Conservation (phyloP, 352 stramenopile genomes). For the Phytopythium delawarense region DNA sequence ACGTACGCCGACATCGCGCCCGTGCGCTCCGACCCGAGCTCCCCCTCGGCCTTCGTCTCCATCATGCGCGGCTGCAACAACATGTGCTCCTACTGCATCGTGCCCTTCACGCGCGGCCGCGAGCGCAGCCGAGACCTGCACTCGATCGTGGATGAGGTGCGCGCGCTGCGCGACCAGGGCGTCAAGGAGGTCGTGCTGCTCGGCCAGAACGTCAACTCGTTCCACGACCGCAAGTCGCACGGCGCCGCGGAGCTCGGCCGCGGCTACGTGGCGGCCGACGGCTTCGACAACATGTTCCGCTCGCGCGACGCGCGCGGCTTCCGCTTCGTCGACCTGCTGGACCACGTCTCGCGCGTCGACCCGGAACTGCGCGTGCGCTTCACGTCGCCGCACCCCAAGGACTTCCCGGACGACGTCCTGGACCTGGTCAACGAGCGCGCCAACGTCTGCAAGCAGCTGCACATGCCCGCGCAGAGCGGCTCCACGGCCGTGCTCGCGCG, state of each 20-base stretch:
- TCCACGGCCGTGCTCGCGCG: conserved; percentile 79
- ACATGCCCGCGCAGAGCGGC: conserved; percentile 98
- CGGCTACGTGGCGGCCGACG: conserved; percentile 82
- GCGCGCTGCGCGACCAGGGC: conserved; percentile 79
- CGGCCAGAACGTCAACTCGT: conserved; percentile 99
- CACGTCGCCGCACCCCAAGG: conserved; percentile 98
- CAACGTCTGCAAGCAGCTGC: conserved; percentile 98
- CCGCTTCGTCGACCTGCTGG: conserved; percentile 97
- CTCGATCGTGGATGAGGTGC: conserved; percentile 96
- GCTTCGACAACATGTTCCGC: conserved; percentile 95
- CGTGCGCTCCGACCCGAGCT: conserved; percentile 80
- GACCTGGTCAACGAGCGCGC: conserved; percentile 83
- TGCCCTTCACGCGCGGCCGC: conserved; percentile 97
- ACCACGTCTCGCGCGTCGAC: conserved; percentile 89
- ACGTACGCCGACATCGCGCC: conserved; percentile 98
- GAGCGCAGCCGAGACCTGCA: conserved; percentile 90
- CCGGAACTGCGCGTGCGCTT: conserved; percentile 98
- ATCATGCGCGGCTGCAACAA: conserved; percentile 99
- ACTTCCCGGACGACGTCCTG: conserved; percentile 95
- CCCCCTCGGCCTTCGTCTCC: conserved; percentile 94
- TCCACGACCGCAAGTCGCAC: conserved; percentile 92
- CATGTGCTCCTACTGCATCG: conserved; percentile 99
- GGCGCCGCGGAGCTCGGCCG: conserved; percentile 60
- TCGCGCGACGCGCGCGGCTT: conserved; percentile 86
- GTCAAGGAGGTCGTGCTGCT: conserved; percentile 98